Evolutionary conservation across 768 basidiomycete genomes (phyloP).

Genomic region (Cystofilobasidium ferigula): DNA sequence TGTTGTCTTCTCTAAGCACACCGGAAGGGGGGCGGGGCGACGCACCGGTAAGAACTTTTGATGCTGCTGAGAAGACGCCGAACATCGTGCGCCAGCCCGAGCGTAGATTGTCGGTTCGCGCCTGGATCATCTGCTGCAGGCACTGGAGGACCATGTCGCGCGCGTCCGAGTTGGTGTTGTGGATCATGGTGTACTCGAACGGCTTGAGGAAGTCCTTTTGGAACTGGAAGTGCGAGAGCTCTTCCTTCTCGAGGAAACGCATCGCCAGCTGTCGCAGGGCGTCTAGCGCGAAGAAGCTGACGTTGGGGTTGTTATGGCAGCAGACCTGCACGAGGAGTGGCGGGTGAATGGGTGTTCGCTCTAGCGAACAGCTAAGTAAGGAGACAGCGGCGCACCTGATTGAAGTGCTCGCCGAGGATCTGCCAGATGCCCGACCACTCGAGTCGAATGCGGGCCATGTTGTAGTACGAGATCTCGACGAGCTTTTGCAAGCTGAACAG

Average conservation of each 20-base stretch:
- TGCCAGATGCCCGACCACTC: conserved; percentile 99
- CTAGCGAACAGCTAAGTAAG: no score
- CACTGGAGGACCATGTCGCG: conserved; percentile 98
- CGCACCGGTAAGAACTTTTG: conserved; percentile 75
- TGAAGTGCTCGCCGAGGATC: conserved; percentile 96
- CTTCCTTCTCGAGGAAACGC: conserved; percentile 98
- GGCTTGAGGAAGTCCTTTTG: conserved; percentile 98
- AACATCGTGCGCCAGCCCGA: conserved; percentile 99
- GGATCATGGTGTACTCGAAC: conserved; percentile 94
- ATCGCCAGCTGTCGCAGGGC: conserved; percentile 92
- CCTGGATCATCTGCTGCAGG: conserved; percentile 96
- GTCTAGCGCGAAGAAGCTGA: conserved; percentile 92
- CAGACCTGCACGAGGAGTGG: conserved; percentile 59
- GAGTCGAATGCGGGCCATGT: conserved; percentile 93
- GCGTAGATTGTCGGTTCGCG: conserved; percentile 82
- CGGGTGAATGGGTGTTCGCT: neutral
- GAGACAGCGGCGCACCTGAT: conserved; percentile 54
- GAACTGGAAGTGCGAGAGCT: conserved; percentile 94
- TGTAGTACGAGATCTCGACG: conserved; percentile 98
- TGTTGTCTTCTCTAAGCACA: neutral
- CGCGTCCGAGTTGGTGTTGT: conserved; percentile 89
- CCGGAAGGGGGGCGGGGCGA: conserved; percentile 1
- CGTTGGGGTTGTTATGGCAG: conserved; percentile 93
- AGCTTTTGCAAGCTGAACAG: conserved; percentile 95
- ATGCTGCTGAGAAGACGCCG: conserved; percentile 91